Evolutionary conservation across 768 basidiomycete genomes (phyloP).

Genomic region (Mycena alexandri): DNA sequence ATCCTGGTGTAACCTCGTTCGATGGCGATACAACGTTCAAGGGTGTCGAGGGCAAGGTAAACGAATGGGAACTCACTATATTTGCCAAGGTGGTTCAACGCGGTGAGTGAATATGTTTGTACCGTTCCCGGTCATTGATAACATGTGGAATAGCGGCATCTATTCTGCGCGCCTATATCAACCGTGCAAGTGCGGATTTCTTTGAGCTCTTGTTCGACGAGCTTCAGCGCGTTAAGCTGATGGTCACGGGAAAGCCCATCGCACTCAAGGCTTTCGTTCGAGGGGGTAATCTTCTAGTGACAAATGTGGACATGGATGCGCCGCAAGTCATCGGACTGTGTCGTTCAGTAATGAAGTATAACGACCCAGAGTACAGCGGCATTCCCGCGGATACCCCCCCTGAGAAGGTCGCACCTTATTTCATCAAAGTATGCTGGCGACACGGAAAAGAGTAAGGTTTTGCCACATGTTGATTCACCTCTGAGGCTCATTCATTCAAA

Average conservation of each 20-base stretch:
- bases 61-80: conserved; percentile 25
- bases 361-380: conserved; percentile 16
- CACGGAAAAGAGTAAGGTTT: conserved; percentile 20
- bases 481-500: neutral
- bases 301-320: conserved; percentile 10
- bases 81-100: conserved; percentile 17
- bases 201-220: conserved; percentile 1
- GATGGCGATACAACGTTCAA: conserved; percentile 25
- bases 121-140: neutral
- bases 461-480: neutral
- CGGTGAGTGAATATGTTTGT: conserved; percentile 5
- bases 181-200: conserved; percentile 5
- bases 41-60: conserved; percentile 14
- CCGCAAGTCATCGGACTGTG: conserved; percentile 11
- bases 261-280: neutral
- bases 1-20: conserved; percentile 20
- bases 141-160: conserved; percentile 12
- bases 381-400: conserved; percentile 1
- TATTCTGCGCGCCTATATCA: conserved; percentile 12
- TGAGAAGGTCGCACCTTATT: neutral
- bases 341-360: conserved; percentile 4
- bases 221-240: conserved; percentile 4
- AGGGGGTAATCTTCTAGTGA: conserved; percentile 12
- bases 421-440: conserved; percentile 18
- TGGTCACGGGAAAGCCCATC: neutral